Evolutionary conservation across 1,139 yeast genomes (phyloP), one percentile per base, ranked within the genome.

Genomic region (Wickerhamiella pararugosa): DNA sequence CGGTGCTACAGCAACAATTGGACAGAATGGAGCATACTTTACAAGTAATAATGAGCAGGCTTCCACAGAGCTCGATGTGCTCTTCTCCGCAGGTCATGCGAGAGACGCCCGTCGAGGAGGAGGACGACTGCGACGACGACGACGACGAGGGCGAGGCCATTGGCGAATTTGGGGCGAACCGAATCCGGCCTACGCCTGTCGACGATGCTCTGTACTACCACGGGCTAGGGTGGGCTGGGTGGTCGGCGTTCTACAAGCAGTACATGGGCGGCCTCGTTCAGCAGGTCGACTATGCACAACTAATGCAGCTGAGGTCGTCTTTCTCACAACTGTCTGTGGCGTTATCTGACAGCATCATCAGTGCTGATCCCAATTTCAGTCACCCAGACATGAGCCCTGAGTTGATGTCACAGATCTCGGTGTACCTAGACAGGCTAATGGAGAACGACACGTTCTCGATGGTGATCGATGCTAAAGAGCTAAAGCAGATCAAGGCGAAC

Each of bases 11-110:
- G 28, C 27, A 15, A 39, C 41, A 38, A 29, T 54, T 62, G 32
- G 56, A 50, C 25, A 49, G 58, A 27, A 55, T 63, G 35, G 67
- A 61, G 47, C 45, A 48, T 8, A 47, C 58, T 48, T 51, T 62
- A 21, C 55, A 51, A 34, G 32, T 51, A 41, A 43, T 58, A 25
- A 32, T 25, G 11, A 21, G 25, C 21, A 4, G 28, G 30, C 37
- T 29, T 7, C 32, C 31, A 5, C 39, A 7, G 25, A 5, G 7
- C 21, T 15, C 21, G 21, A 15, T 5, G 2, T 10, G 25, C 27
- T 37, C 32, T 25, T 9, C 9, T 7, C 15, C n/a, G 34, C 35
- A 34, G 4, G 36, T 29, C 8, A 7, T 34, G 15, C 31, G 9
- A 4, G 35, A 37, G 8, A 34, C 33, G 6, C 25, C 21, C 21